Evolutionary conservation across 345 rosid species (phyloP), one percentile per base, ranked within the genome.

Genomic region (Gossypium bickii): DNA sequence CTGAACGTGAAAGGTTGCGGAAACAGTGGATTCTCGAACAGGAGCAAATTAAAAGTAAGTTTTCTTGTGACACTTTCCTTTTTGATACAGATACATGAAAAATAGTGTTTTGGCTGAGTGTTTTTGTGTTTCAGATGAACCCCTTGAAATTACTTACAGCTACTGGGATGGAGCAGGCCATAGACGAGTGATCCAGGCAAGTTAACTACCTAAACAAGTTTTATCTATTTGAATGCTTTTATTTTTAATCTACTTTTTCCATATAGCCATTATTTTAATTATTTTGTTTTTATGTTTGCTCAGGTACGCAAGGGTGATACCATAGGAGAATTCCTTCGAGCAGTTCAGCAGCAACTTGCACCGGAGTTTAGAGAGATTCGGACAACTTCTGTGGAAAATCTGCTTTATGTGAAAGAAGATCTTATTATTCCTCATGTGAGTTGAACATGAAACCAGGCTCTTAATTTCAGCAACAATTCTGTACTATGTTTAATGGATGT

Each of bases 81-180:
- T 71, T 63, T 38, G 8, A 20, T 10, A 9, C 38, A 29, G 48
- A 53, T 68, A 18, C 60, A 24, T 49, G n/a, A 61, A 80, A 48
- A 47, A 56, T 2, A 18, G 55, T 16, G 72, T 53, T 15, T 73
- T 80, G 73, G 83, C 49, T 24, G 17, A 53, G 24, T 76, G 24
- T 47, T 51, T 34, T 45, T 79, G 16, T 79, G 43, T 73, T 78
- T 77, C 86, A 96, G 99, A 86, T 75, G 99, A 96, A 83, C 92
- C 97, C 77, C 92, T 96, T 78, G 64, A 90, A 87, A 96, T 96
- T 68, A 96, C 99, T 75, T 96, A 96, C 87, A 96, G 98, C 79
- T 93, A 96, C 80, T 96, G 98, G 98, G 99, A 96, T 86, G 99
- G 99, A 72, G 86, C 97, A 6, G 99, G 98, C 41, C 99, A 96